A percentile compares a stretch with the other conserved stretches of the same genome.
Conservation (phyloP, 1,284 basidiomycete genomes). For the Puccinia horiana region DNA sequence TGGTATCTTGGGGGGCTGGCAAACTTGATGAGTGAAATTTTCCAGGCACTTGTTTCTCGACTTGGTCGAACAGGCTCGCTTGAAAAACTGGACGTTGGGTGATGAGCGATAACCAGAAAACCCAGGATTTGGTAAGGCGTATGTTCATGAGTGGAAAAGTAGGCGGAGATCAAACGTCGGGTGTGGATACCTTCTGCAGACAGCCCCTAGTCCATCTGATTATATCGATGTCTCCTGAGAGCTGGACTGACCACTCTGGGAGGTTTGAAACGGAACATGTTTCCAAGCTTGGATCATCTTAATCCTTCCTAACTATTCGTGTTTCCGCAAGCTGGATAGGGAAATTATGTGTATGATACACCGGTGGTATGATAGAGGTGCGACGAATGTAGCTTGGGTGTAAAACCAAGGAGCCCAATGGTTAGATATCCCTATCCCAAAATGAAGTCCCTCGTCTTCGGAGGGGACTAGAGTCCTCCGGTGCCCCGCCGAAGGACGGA, state of each 20-base stretch:
- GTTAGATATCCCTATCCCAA: no score
- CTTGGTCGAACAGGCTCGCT: background rate
- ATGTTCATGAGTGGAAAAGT: background rate
- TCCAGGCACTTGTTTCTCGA: background rate
- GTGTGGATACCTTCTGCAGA: no score
- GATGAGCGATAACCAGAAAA: background rate
- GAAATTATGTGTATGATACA: background rate
- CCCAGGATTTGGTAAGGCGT: background rate
- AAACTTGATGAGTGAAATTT: no score
- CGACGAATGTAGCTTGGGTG: no score
- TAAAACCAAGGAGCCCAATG: no score
- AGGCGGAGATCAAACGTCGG: background rate
- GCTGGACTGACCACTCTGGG: background rate
- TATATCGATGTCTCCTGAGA: background rate
- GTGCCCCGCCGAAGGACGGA: no score
- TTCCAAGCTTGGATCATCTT: background rate
- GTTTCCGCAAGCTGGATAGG: constrained; percentile 10
- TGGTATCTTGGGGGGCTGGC: background rate
- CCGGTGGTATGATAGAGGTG: no score
- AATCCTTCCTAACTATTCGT: background rate
- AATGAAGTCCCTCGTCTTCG: no score
- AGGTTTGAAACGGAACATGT: background rate
- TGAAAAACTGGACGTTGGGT: background rate
- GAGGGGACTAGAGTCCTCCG: no score
- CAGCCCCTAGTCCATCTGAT: no score